phyloP scores from a whole-genome alignment of 164 flowering plant species.

The Protea cynaroides region DNA sequence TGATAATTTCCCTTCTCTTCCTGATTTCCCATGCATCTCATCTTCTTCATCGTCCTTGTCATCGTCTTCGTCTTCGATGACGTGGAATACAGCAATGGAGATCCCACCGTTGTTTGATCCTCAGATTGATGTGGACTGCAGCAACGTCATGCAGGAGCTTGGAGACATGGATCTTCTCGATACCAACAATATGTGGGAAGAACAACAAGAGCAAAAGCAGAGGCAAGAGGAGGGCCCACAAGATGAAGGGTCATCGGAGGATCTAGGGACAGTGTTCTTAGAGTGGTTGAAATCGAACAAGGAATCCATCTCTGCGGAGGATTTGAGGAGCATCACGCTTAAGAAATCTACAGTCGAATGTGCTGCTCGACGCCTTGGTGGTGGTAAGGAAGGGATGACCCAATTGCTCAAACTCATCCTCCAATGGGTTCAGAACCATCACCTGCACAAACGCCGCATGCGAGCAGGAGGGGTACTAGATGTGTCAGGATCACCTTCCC shows the following conservation, averaged over 20 bases:
- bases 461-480: constrained; percentile 20
- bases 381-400: constrained; percentile 74
- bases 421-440: constrained; percentile 83
- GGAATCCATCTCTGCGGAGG: constrained; percentile 81
- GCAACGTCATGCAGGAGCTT: constrained; percentile 64
- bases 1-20: constrained; percentile 59
- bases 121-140: constrained; percentile 27
- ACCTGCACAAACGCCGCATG: constrained; percentile 53
- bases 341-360: constrained; percentile 76
- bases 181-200: constrained; percentile 53
- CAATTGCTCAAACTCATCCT: constrained; percentile 77
- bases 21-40: constrained; percentile 86
- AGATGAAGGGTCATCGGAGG: constrained; percentile 30
- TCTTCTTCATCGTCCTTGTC: constrained; percentile 30
- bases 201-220: not conserved
- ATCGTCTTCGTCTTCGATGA: constrained; percentile 6
- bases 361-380: constrained; percentile 77
- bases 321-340: constrained; percentile 75
- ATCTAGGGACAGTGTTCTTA: constrained; percentile 70
- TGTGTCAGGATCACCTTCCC: not conserved
- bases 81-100: no score
- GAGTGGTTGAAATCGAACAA: constrained; percentile 90
- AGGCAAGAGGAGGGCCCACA: not conserved
- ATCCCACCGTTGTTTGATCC: constrained; percentile 14
- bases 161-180: constrained; percentile 78